Percentiles rank a stretch among this genome's conserved stretches.
Conservation (phyloP, 2,329 filamentous ascomycete genomes). For the Aureobasidium pullulans region DNA sequence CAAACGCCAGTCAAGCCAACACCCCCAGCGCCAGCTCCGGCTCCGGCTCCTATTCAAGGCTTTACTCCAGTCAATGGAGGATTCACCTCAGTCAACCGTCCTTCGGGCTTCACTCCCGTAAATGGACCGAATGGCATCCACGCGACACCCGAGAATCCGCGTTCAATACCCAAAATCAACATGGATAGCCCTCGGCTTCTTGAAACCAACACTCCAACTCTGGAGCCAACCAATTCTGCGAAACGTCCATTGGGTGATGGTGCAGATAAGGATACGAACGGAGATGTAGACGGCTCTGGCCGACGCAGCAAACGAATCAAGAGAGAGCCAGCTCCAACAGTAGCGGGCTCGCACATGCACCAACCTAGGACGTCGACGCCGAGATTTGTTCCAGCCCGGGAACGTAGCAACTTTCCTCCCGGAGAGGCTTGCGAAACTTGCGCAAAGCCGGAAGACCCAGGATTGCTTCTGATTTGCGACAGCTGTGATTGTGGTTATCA, state of each 20-base stretch:
- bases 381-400: constrained; percentile 49
- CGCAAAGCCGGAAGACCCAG: constrained; percentile 65
- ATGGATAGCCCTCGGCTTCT: constrained; percentile 55
- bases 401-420: constrained; percentile 49
- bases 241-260: constrained; percentile 63
- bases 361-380: constrained; percentile 77
- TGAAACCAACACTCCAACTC: constrained; percentile 58
- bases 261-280: constrained; percentile 52
- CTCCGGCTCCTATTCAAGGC: constrained; percentile 43
- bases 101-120: constrained; percentile 51
- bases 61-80: constrained; percentile 67
- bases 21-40: constrained; percentile 22
- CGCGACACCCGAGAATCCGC: constrained; percentile 46
- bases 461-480: constrained; percentile 72
- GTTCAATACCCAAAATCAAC: constrained; percentile 54
- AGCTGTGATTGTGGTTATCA: constrained; percentile 88
- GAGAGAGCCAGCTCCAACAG: constrained; percentile 68
- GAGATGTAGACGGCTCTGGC: constrained; percentile 41
- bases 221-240: constrained; percentile 42
- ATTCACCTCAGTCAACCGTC: constrained; percentile 59
- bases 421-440: constrained; percentile 77
- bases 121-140: constrained; percentile 48
- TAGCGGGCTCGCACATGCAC: constrained; percentile 95
- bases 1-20: constrained; percentile 24
- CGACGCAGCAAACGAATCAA: constrained; percentile 88